These are phyloP conservation scores for Termitomyces titanicus DNA, from an alignment of 768 basidiomycete genomes.

Conservation along the genomic window DNA sequence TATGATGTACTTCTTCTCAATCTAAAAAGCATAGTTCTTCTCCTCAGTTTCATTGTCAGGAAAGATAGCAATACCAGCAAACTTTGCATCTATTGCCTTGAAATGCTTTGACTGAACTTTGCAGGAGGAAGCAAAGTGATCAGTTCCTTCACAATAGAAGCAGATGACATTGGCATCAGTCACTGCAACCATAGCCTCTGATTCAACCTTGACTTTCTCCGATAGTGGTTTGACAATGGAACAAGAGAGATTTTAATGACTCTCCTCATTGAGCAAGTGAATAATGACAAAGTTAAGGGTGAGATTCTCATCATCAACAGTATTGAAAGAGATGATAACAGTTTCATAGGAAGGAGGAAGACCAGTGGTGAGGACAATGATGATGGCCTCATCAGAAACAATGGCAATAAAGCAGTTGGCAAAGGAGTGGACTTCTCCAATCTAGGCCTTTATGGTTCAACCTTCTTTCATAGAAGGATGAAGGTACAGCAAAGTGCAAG, in stretches of 20 bases:
- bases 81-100: neutral
- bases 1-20: neutral
- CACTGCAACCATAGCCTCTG: neutral
- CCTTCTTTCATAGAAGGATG: neutral
- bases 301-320: neutral
- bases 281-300: too few species aligned
- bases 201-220: too few species aligned
- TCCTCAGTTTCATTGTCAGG: neutral
- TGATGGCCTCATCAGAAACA: slow-evolving; percentile 18
- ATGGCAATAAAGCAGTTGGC: neutral
- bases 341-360: slow-evolving; percentile 8
- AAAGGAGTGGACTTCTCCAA: neutral
- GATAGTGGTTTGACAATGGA: too few species aligned
- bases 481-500: slow-evolving; percentile 18
- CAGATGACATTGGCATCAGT: neutral
- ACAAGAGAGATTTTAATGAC: too few species aligned
- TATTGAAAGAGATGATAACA: slow-evolving; percentile 15
- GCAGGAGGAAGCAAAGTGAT: neutral
- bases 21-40: neutral
- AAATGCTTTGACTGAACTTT: too few species aligned
- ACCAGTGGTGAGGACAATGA: slow-evolving; percentile 22
- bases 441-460: too few species aligned
- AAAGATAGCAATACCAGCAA: neutral
- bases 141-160: neutral
- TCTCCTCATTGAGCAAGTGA: too few species aligned